Evolutionary conservation across 192 early-diverging fungal species (phyloP).

Genomic region (Coemansia sp.): DNA sequence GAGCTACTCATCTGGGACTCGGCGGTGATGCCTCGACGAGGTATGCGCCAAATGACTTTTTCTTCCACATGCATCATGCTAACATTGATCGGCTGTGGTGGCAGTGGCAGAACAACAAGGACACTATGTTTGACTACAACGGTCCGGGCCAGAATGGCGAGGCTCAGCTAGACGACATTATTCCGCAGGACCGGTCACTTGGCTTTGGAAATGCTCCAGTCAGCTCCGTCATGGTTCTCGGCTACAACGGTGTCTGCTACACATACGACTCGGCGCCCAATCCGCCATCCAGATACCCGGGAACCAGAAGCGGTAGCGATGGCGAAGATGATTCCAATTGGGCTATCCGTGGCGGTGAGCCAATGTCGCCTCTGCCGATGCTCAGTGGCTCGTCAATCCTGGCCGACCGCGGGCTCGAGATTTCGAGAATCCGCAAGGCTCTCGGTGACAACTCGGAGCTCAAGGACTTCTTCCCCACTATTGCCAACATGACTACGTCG

Average conservation of each 20-base stretch:
- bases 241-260: slow-evolving; percentile 40
- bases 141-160: slow-evolving; percentile 33
- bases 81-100: slow-evolving; percentile 60
- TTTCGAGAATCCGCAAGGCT: slow-evolving; percentile 28
- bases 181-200: slow-evolving; percentile 30
- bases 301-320: not conserved
- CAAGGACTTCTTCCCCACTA: slow-evolving; percentile 26
- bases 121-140: slow-evolving; percentile 20
- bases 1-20: slow-evolving; percentile 43
- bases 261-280: slow-evolving; percentile 36
- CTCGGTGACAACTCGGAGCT: slow-evolving; percentile 11
- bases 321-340: not conserved
- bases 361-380: slow-evolving; percentile 7
- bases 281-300: slow-evolving; percentile 26
- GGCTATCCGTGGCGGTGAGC: slow-evolving; percentile 1
- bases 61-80: slow-evolving; percentile 66
- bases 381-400: slow-evolving; percentile 37
- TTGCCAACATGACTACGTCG: slow-evolving; percentile 13
- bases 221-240: slow-evolving; percentile 38
- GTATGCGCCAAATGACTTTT: slow-evolving; percentile 56
- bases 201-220: slow-evolving; percentile 27
- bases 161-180: slow-evolving; percentile 26
- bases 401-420: slow-evolving; percentile 22
- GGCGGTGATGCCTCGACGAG: slow-evolving; percentile 50
- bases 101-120: slow-evolving; percentile 53